A percentile compares a stretch with the other conserved stretches of the same genome.
Conservation (phyloP, 116 monocot genomes). For the Zostera marina region DNA sequence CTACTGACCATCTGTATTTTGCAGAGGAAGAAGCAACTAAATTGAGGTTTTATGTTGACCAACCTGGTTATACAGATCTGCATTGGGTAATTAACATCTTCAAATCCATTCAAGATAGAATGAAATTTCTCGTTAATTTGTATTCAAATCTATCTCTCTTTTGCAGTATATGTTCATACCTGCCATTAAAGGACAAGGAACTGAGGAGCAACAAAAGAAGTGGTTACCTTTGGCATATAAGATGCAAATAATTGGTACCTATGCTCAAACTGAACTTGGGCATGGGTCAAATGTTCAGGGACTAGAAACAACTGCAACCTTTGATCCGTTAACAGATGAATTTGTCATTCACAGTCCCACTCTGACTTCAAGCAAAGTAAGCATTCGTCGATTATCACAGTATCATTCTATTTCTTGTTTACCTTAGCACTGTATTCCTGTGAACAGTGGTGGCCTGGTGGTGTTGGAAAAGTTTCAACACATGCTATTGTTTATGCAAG, state of each 20-base stretch:
- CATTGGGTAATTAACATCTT: constrained; percentile 71
- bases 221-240: constrained; percentile 83
- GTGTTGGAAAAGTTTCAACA: constrained; percentile 86
- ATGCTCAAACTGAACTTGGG: constrained; percentile 99
- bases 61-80: constrained; percentile 75
- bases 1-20: constrained; percentile 3
- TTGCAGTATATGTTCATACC: constrained; percentile 96
- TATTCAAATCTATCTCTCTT: constrained; percentile 1
- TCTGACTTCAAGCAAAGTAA: constrained; percentile 97
- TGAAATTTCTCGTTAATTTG: neutral
- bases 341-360: constrained; percentile 98
- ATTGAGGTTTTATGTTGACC: constrained; percentile 64
- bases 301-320: constrained; percentile 98
- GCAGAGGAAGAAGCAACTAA: constrained; percentile 78
- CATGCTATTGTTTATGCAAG: constrained; percentile 91
- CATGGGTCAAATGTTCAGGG: constrained; percentile 99
- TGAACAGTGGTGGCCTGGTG: constrained; percentile 99
- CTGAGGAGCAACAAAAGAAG: constrained; percentile 92
- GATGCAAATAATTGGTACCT: constrained; percentile 95
- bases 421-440: neutral
- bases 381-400: constrained; percentile 7
- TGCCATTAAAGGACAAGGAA: constrained; percentile 85
- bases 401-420: neutral
- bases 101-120: neutral
- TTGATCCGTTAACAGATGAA: constrained; percentile 90